Evolutionary conservation across 176 grass and related monocot genomes (phyloP).

Genomic region (Secale cereale): DNA sequence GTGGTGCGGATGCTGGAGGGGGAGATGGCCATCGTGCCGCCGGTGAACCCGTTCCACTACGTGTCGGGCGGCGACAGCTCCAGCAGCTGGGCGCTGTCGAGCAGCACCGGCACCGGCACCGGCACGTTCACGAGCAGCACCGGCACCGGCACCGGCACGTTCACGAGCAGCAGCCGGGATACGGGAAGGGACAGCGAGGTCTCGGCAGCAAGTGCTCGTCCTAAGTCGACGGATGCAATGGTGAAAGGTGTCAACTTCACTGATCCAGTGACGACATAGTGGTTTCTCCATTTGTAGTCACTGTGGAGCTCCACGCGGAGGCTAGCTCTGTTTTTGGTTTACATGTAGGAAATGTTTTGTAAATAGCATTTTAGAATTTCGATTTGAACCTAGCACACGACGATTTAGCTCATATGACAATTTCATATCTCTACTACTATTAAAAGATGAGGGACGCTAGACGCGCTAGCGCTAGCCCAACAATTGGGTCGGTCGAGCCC

Average conservation of each 20-base stretch:
- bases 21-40: constrained; percentile 59
- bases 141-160: background rate
- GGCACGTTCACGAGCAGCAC: background rate
- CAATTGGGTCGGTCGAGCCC: no score
- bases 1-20: constrained; percentile 80
- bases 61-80: constrained; percentile 18
- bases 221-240: background rate
- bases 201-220: background rate
- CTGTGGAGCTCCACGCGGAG: no score
- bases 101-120: background rate
- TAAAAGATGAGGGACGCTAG: no score
- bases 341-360: no score
- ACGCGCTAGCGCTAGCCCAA: no score
- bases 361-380: no score
- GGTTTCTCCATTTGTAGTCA: no score
- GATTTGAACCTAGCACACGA: no score
- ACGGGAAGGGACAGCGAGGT: background rate
- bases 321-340: no score
- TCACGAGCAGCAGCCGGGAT: background rate
- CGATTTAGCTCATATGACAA: no score
- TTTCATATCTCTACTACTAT: no score
- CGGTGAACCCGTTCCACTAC: constrained; percentile 62
- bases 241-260: background rate
- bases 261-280: background rate
- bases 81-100: background rate